Evolutionary conservation across 164 flowering plant genomes (phyloP).

Genomic region (Cinnamomum micranthum): DNA sequence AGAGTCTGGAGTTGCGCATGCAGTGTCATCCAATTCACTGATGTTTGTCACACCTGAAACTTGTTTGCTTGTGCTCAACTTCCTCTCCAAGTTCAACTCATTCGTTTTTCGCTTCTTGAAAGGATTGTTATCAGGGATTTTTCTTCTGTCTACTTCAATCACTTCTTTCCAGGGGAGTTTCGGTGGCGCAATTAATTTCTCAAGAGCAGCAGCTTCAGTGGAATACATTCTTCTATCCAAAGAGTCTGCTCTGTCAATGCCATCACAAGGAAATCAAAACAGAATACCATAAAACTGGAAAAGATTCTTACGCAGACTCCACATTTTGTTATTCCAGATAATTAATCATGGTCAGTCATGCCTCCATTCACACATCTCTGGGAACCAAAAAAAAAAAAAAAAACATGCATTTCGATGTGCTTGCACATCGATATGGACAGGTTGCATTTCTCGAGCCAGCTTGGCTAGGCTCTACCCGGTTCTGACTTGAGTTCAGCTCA

Average conservation of each 20-base stretch:
- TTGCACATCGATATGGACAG: no score
- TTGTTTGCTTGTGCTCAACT: slow-evolving; percentile 4
- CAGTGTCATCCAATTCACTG: slow-evolving; percentile 11
- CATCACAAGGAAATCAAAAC: neutral
- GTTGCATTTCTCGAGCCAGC: no score
- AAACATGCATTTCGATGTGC: no score
- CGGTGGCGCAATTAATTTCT: slow-evolving; percentile 27
- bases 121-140: slow-evolving; percentile 57
- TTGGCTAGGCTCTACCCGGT: no score
- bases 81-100: slow-evolving; percentile 11
- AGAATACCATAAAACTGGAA: no score
- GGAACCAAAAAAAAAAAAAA: no score
- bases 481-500: no score
- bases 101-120: slow-evolving; percentile 47
- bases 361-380: no score
- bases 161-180: slow-evolving; percentile 8
- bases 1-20: slow-evolving; percentile 25
- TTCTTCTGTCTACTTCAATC: slow-evolving; percentile 3
- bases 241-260: slow-evolving; percentile 26
- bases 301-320: no score
- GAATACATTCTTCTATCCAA: slow-evolving; percentile 20
- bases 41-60: slow-evolving; percentile 16
- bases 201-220: slow-evolving; percentile 41
- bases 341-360: no score
- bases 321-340: no score